Percentiles rank a stretch among this genome's conserved stretches.
These are phyloP conservation scores for Suhomyces tanzawaensis DNA, from an alignment of 805 yeast genomes.

Conservation along the genomic window DNA sequence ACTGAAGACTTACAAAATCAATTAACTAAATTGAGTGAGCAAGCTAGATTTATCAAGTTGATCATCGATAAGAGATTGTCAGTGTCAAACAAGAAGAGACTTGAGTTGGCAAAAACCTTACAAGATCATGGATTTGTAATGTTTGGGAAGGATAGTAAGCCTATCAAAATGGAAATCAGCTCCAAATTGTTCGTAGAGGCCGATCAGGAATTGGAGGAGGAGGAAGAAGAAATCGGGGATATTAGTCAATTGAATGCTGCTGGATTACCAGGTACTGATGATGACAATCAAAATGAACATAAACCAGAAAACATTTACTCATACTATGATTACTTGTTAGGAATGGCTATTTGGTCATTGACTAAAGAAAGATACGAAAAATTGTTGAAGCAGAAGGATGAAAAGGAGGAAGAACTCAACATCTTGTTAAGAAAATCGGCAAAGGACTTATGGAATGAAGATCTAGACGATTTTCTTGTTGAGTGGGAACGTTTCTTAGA, in stretches of 20 bases:
- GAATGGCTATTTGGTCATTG: constrained; percentile 92
- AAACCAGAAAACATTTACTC: constrained; percentile 56
- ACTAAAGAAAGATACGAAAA: constrained; percentile 86
- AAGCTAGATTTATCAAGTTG: constrained; percentile 88
- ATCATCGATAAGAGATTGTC: constrained; percentile 73
- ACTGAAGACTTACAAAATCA: constrained; percentile 68
- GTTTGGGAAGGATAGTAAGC: constrained; percentile 67
- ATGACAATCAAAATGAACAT: constrained; percentile 36
- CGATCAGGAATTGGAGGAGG: constrained; percentile 36
- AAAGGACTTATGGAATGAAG: constrained; percentile 84
- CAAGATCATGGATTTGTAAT: constrained; percentile 67
- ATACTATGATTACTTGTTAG: constrained; percentile 81
- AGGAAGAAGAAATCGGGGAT: constrained; percentile 40
- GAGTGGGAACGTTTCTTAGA: constrained; percentile 68
- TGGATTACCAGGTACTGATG: constrained; percentile 21
- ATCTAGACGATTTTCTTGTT: constrained; percentile 68
- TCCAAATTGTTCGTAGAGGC: constrained; percentile 21
- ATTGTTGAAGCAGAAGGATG: constrained; percentile 68
- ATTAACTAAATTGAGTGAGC: constrained; percentile 70
- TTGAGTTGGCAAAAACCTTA: constrained; percentile 60
- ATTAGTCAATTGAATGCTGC: constrained; percentile 24
- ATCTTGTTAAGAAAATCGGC: constrained; percentile 64
- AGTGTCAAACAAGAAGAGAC: constrained; percentile 74
- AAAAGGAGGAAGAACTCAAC: constrained; percentile 69
- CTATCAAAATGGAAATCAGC: constrained; percentile 42